Evolutionary conservation across 495 filamentous ascomycete genomes (phyloP).

Genomic region (Pyronema omphalodes): DNA sequence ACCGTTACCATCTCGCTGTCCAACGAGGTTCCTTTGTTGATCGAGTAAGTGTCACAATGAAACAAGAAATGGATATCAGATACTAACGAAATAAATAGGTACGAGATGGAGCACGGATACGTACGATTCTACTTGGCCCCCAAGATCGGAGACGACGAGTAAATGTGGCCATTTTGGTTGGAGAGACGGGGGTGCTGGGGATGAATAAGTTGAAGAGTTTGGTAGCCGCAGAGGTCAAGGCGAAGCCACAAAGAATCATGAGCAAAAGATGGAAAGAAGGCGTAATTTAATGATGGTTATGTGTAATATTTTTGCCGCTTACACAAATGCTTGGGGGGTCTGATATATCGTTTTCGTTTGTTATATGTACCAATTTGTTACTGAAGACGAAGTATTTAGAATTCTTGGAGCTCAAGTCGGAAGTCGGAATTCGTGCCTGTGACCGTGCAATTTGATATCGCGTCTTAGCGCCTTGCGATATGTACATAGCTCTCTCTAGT

Average conservation of each 20-base stretch:
- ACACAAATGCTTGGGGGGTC: neutral
- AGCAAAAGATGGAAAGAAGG: neutral
- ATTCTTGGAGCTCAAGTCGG: too few species aligned
- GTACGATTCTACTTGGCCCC: slow-evolving; percentile 94
- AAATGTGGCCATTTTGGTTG: slow-evolving; percentile 22
- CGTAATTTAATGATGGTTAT: neutral
- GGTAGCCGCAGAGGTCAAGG: neutral
- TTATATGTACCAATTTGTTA: neutral
- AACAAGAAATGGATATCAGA: neutral
- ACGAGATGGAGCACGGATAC: slow-evolving; percentile 65
- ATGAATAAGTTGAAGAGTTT: neutral
- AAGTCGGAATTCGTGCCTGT: neutral
- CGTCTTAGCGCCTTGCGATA: neutral
- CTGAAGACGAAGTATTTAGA: neutral
- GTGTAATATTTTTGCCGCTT: neutral
- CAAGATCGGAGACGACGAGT: slow-evolving; percentile 91
- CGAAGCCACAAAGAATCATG: neutral
- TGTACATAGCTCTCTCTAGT: neutral
- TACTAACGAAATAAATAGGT: slow-evolving; percentile 26
- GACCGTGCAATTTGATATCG: neutral
- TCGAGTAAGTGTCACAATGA: slow-evolving; percentile 36
- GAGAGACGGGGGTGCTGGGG: neutral
- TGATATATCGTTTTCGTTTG: neutral
- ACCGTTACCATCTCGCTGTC: slow-evolving; percentile 82
- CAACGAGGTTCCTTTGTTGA: slow-evolving; percentile 86